Base-by-base conservation (phyloP, 441 rosid genomes). In the Gossypium lobatum region DNA sequence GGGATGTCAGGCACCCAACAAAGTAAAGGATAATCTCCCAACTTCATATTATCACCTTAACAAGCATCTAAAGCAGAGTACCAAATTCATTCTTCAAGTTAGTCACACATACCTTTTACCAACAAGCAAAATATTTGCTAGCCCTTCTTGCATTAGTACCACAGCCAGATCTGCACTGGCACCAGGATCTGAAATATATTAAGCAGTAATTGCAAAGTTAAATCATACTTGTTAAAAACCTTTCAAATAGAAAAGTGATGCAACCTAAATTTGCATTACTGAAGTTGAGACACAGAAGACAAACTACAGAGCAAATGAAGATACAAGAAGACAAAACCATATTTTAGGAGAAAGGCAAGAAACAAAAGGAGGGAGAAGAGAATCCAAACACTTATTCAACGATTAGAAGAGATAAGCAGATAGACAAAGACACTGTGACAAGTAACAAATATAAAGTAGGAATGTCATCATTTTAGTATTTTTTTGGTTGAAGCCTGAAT, bases 131-230 rank as follows among this genome's bases (percentile, higher is more conserved):
- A 95, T 77, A 55, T 91, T 86, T 31, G 91, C 97, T 74, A 93
- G 81, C 80, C 99, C 99, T 89, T 95, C 99, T 91, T 93, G 99
- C 99, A 95, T 89, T 76, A 95, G 75, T 79, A 93, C 83, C 80
- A 95, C 87, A 71, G 95, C 96, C 23, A 95, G 90, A 84, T 93
- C 97, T 62, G 99, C 97, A 88, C 95, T 89, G 48, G 98, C 99
- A 72, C 92, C 81, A 39, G 97, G 96, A 84, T 95, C 98, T 95
- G 83, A 73, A 78, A 78, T 77, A 71, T 65, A 21, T 45, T 60
- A 61, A 65, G 17, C 31, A 55, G 63, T 26, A 59, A 52, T 16
- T 42, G 73, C 11, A 52, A 18, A 59, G 34, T 28, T 59, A 57
- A 16, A 53, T 52, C 63, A 65, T 20, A 46, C n/a, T 34, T 3